Evolutionary conservation across 768 basidiomycete genomes (phyloP), one percentile per base, ranked within the genome.

Genomic region (Scleroderma bovista): DNA sequence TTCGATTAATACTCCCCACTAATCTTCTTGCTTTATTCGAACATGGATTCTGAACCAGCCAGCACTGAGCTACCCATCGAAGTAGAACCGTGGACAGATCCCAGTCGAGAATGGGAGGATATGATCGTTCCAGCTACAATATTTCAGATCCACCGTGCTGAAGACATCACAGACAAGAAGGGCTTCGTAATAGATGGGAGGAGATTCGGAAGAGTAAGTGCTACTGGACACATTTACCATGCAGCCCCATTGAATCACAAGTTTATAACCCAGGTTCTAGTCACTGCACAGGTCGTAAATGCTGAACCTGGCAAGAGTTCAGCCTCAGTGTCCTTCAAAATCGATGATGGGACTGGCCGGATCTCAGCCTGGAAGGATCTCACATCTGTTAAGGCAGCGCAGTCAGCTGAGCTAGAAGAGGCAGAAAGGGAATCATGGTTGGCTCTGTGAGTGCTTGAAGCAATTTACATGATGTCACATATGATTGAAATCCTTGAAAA

Each of bases 71-170:
- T 49, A 23, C 41, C 42, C 6, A 44, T 54, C 23, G 10, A 34
- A 7, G 31, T 51, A 3, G 29, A 37, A 53, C 37, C 46, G 37
- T 54, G 40, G 17, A 34, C 51, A 24, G 40, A 50, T 16, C 31
- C 44, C 13, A 26, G 24, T 47, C 19, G 45, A 13, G 9, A 24
- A 11, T 50, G 46, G 56, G 45, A 41, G 12, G 2, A 51, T 0
- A 41, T 47, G 1, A 59, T 73, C 19, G 69, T 77, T 34, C 81
- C 84, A 1, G 70, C 79, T 3, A 84, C 80, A 7, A 71, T 85
- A 26, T 72, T 70, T 24, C 84, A 85, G 57, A 50, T 83, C 16
- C 56, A 70, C 24, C 56, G 64, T n/a, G 79, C 80, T 5, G 53
- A 59, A n/a, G 65, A 67, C 52, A 56, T 66, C 5, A 70, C 75